Conservation (phyloP, 495 filamentous ascomycete genomes). For the Beverwykella pulmonaria region DNA sequence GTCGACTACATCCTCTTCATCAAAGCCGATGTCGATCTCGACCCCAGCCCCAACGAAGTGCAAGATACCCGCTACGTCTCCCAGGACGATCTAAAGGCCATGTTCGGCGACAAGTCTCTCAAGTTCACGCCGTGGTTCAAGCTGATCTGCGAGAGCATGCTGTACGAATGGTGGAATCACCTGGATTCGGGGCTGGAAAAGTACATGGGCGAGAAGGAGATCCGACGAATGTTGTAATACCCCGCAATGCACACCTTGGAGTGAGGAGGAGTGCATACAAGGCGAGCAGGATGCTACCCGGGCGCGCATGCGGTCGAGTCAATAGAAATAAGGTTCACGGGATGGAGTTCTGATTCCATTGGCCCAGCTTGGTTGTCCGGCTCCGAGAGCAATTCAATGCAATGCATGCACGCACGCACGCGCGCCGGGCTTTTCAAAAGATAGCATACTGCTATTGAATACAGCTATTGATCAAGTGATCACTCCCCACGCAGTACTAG, state of each 20-base stretch:
- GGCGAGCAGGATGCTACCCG: background rate
- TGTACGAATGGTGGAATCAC: slow-evolving; percentile 98
- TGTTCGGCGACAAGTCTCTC: slow-evolving; percentile 78
- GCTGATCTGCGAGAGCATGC: slow-evolving; percentile 95
- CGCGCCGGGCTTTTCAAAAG: slow-evolving; percentile 20
- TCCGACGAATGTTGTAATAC: slow-evolving; percentile 73
- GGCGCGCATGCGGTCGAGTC: background rate
- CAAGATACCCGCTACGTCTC: slow-evolving; percentile 81
- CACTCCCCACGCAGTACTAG: slow-evolving; percentile 30
- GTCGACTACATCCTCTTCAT: slow-evolving; percentile 99
- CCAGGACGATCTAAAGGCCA: slow-evolving; percentile 75
- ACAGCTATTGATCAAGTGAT: slow-evolving; percentile 18
- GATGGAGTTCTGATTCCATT: slow-evolving; percentile 13
- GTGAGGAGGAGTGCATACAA: background rate
- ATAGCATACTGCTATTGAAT: slow-evolving; percentile 20
- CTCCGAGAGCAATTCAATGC: slow-evolving; percentile 7
- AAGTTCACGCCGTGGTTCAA: slow-evolving; percentile 99
- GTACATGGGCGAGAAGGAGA: slow-evolving; percentile 82
- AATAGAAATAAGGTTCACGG: background rate
- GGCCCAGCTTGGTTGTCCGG: background rate
- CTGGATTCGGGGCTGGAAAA: slow-evolving; percentile 76
- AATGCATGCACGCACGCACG: slow-evolving; percentile 20
- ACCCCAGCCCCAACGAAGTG: slow-evolving; percentile 84
- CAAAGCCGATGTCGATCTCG: slow-evolving; percentile 83
- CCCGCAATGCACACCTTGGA: background rate